Base-by-base conservation (phyloP, 2,329 filamentous ascomycete species). In the Xylariaceae sp. region DNA sequence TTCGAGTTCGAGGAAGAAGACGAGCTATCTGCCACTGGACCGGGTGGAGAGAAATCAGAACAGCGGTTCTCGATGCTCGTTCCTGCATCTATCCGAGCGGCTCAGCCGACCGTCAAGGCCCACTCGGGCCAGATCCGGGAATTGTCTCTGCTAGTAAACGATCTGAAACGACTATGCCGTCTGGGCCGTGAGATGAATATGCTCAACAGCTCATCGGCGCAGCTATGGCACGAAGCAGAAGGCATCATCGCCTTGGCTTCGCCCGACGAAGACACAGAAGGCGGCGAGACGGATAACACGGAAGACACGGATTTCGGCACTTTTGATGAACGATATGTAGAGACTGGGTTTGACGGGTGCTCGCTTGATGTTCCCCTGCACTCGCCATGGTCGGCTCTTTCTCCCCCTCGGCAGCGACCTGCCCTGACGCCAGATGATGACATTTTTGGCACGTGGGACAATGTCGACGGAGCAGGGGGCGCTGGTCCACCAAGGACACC, bases 191-290 rank as follows among this genome's bases (percentile, higher is more conserved):
- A 81, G 31, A 74, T 88, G 56, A 72, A 79, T 28, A 73, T 90
- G 55, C 61, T 77, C 1, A 65, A 74, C 43, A 83, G 83, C 5
- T 57, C 71, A 5, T 72, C 79, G 15, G 70, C 71, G 9, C 65
- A 67, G 9, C 68, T 85, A 32, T 94, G 85, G 85, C 78, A 80
- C 52, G 85, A 92, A 58, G 86, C 88, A 1, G 85, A 92, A 59
- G 85, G 85, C 11, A 89, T 94, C 63, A 92, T 94, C 56, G 83
- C 85, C 23, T 67, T 94, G n/a, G 87, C 86, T 31, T 82, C 79
- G 2, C 79, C 80, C 2, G 79, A 83, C 45, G 75, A 83, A 33
- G 68, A 74, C 33, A 51, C 64, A 5, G 65, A 68, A 9, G 59
- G 60, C 12, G 48, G 55, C 27, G 58, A 63, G 9, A 61, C 64